phyloP scores from a whole-genome alignment of 1,139 yeast genomes.

The Tardiomyces depauwii region DNA sequence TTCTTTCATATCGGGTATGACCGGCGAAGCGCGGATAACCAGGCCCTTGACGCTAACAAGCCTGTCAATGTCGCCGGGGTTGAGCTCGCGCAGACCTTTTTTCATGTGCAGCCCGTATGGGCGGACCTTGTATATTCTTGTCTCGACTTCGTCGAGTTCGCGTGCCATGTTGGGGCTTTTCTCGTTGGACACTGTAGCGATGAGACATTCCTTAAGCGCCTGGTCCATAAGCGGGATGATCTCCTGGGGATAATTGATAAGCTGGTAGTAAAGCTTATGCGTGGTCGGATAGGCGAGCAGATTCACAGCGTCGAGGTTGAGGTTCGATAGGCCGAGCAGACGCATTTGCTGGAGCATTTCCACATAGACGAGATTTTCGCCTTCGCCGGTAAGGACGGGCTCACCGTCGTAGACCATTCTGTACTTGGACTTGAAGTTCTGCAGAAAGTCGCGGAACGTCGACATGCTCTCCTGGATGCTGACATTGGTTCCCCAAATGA shows the following conservation, averaged over 20 bases:
- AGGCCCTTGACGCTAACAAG: slow-evolving; percentile 85
- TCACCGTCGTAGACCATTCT: slow-evolving; percentile 50
- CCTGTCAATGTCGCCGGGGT: slow-evolving; percentile 93
- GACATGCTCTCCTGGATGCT: slow-evolving; percentile 80
- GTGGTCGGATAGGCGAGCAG: slow-evolving; percentile 67
- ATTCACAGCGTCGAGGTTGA: slow-evolving; percentile 77
- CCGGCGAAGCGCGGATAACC: slow-evolving; percentile 77
- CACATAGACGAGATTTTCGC: slow-evolving; percentile 65
- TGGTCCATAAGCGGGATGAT: slow-evolving; percentile 97
- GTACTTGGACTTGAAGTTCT: slow-evolving; percentile 72
- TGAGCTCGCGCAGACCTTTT: slow-evolving; percentile 86
- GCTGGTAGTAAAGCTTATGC: slow-evolving; percentile 68
- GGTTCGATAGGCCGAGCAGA: slow-evolving; percentile 65
- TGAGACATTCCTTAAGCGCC: slow-evolving; percentile 82
- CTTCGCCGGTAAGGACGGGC: slow-evolving; percentile 40
- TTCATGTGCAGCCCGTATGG: slow-evolving; percentile 51
- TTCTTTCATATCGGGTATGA: slow-evolving; percentile 96
- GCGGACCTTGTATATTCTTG: slow-evolving; percentile 73
- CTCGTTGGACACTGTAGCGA: slow-evolving; percentile 56
- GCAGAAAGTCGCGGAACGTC: slow-evolving; percentile 69
- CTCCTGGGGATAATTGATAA: slow-evolving; percentile 91
- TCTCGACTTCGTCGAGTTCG: slow-evolving; percentile 60
- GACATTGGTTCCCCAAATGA: slow-evolving; percentile 98
- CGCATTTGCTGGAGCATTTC: slow-evolving; percentile 65
- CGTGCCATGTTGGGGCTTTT: slow-evolving; percentile 21